These are phyloP conservation scores for Diddensiella transvaalensis DNA, from an alignment of 805 yeast genomes.

Conservation along the genomic window DNA sequence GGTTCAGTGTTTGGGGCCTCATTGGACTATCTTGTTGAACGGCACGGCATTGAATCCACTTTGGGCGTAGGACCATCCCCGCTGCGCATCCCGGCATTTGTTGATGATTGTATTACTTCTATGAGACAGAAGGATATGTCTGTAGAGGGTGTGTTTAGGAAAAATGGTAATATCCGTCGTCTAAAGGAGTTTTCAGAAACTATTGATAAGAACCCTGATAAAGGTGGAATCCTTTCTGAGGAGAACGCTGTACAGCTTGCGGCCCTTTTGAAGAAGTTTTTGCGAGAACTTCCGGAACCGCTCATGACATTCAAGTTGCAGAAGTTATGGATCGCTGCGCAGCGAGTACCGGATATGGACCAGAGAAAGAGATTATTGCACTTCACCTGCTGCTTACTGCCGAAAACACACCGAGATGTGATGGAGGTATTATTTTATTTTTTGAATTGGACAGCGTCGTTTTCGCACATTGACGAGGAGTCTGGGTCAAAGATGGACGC, in stretches of 20 bases:
- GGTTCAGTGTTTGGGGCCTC: constrained; percentile 73
- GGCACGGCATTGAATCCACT: constrained; percentile 78
- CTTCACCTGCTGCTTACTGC: constrained; percentile 71
- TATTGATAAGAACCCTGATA: constrained; percentile 70
- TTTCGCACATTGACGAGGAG: constrained; percentile 87
- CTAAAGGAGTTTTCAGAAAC: constrained; percentile 67
- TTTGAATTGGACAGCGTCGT: constrained; percentile 93
- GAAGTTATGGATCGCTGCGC: constrained; percentile 65
- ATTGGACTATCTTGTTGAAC: constrained; percentile 59
- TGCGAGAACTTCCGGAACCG: constrained; percentile 92
- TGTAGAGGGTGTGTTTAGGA: constrained; percentile 90
- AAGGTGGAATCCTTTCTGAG: constrained; percentile 61
- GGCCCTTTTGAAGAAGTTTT: constrained; percentile 84
- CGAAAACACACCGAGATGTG: constrained; percentile 75
- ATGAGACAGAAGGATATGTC: constrained; percentile 90
- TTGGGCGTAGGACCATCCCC: constrained; percentile 77
- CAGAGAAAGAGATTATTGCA: constrained; percentile 54
- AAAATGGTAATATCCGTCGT: constrained; percentile 89
- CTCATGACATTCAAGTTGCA: constrained; percentile 71
- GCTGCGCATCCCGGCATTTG: constrained; percentile 76
- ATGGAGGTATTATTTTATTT: constrained; percentile 82
- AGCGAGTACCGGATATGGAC: constrained; percentile 43
- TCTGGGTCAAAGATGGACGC: constrained; percentile 94
- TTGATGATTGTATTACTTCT: constrained; percentile 82
- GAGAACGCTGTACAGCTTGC: constrained; percentile 92